Percentiles rank a stretch among this genome's conserved stretches.
Evolutionary conservation across 192 early-diverging fungal species (phyloP).

Genomic region (Cladochytrium replicatum): DNA sequence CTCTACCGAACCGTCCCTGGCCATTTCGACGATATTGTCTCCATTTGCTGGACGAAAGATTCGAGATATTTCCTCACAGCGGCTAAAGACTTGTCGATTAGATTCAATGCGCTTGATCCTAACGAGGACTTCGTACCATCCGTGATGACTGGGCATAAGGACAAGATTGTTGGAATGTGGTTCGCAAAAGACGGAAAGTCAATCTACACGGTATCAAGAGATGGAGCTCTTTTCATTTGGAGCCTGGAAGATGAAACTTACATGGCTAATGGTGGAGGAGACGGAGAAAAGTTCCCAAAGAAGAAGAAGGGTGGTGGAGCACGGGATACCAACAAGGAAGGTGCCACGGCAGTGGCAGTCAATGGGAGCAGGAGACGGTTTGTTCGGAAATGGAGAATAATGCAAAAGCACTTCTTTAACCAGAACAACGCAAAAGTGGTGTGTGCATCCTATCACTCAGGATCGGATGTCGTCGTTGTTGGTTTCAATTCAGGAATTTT

Average conservation of each 20-base stretch:
- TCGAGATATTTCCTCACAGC: slow-evolving; percentile 57
- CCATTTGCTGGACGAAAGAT: slow-evolving; percentile 78
- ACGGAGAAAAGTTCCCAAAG: slow-evolving; percentile 8
- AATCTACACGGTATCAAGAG: slow-evolving; percentile 79
- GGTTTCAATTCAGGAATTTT: slow-evolving; percentile 92
- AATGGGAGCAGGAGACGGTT: slow-evolving; percentile 15
- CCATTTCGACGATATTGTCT: slow-evolving; percentile 74
- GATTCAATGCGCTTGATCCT: slow-evolving; percentile 61
- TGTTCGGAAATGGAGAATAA: slow-evolving; percentile 8
- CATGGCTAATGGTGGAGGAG: not conserved
- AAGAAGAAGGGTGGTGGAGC: slow-evolving; percentile 29
- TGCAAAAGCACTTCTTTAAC: slow-evolving; percentile 61
- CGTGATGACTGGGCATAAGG: slow-evolving; percentile 75
- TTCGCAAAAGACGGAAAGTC: slow-evolving; percentile 55
- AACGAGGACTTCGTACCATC: slow-evolving; percentile 58
- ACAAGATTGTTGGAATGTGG: slow-evolving; percentile 76
- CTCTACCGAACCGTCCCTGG: slow-evolving; percentile 70
- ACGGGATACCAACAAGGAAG: slow-evolving; percentile 13
- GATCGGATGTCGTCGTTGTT: slow-evolving; percentile 66
- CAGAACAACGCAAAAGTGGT: slow-evolving; percentile 69
- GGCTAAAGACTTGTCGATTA: slow-evolving; percentile 76
- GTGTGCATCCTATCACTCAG: slow-evolving; percentile 65
- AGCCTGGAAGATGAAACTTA: slow-evolving; percentile 5
- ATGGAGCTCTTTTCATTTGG: slow-evolving; percentile 85
- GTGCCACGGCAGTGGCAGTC: slow-evolving; percentile 7